Evolutionary conservation across 352 stramenopile genomes (phyloP), one percentile per base, ranked within the genome.

Genomic region (Hyphochytrium catenoides): DNA sequence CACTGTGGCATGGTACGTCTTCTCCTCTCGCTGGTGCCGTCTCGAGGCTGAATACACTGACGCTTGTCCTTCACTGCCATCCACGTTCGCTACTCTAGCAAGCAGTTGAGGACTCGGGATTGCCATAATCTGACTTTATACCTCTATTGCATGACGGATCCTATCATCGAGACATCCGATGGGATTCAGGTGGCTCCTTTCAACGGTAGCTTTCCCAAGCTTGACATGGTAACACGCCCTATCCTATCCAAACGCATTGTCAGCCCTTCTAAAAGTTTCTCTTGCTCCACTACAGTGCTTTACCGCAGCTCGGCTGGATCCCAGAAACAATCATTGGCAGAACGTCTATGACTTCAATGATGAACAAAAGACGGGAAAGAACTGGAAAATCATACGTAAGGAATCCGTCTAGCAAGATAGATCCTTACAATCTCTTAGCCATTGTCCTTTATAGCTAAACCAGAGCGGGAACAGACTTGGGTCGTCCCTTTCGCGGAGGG

Each of bases 321-420:
- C 74, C n/a, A 52, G 47, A 17, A 73, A 76, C 46, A 91, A 90
- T 37, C 66, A 82, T 38, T 91, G 74, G 74, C 75, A 64, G 26
- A 62, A 77, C 20, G 56, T 91, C 11, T 90, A 81, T 44, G 76
- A 91, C 45, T 91, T 91, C 43, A 90, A 88, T 46, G 74, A 90
- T 46, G 68, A 63, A 5, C 58, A 78, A 44, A 81, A 74, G 52
- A 59, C 48, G 3, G 59, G 62, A 14, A 47, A 38, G 35, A 79
- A 79, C 47, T 79, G 62, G 62, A 47, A 49, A n/a, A 48, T 74
- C 15, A 36, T 70, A n/a, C 51, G 57, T n/a, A n/a, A n/a, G n/a
- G n/a, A n/a, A n/a, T n/a, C n/a, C n/a, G n/a, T n/a, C n/a, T n/a
- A n/a, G n/a, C n/a, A n/a, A n/a, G n/a, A n/a, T n/a, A n/a, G n/a